Evolutionary conservation across 2,329 filamentous ascomycete species (phyloP).

Genomic region (Diaporthe sp.): DNA sequence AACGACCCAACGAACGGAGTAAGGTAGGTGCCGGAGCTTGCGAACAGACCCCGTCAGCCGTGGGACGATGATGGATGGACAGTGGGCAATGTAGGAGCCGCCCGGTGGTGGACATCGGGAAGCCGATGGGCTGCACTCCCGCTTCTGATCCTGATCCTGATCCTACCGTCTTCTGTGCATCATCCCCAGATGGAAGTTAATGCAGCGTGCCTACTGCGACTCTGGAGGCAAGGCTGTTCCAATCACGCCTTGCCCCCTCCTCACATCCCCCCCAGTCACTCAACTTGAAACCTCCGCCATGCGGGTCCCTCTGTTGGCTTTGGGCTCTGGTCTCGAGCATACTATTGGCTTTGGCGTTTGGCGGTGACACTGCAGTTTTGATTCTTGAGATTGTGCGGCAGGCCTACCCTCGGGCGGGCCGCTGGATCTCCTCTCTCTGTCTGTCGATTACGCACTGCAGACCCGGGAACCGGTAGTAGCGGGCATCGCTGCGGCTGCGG

Average conservation of each 20-base stretch:
- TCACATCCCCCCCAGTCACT: not conserved
- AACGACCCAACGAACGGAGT: not conserved
- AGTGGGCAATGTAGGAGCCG: slow-evolving; percentile 2
- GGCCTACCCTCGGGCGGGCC: not conserved
- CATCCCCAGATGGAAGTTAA: not conserved
- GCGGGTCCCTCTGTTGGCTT: slow-evolving; percentile 14
- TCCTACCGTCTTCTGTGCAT: slow-evolving; percentile 23
- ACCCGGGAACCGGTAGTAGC: not conserved
- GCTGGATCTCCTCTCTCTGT: not conserved
- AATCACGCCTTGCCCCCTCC: not conserved
- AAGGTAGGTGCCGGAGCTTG: not conserved
- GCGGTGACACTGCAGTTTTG: slow-evolving; percentile 24
- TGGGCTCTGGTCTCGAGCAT: not conserved
- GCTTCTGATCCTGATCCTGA: not conserved
- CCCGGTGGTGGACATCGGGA: not conserved
- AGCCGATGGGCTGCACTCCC: not conserved
- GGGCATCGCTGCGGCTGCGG: not conserved
- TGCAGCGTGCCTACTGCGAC: slow-evolving; percentile 22
- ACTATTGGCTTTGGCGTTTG: slow-evolving; percentile 12
- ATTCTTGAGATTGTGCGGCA: slow-evolving; percentile 14
- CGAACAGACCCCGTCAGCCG: slow-evolving; percentile 23
- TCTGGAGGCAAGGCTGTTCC: slow-evolving; percentile 17
- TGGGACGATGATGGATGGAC: not conserved
- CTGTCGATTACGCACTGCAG: not conserved
- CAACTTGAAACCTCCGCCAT: slow-evolving; percentile 28